These are phyloP conservation scores for Microascus cirrosus DNA, from an alignment of 2,329 filamentous ascomycete species.

Conservation along the genomic window DNA sequence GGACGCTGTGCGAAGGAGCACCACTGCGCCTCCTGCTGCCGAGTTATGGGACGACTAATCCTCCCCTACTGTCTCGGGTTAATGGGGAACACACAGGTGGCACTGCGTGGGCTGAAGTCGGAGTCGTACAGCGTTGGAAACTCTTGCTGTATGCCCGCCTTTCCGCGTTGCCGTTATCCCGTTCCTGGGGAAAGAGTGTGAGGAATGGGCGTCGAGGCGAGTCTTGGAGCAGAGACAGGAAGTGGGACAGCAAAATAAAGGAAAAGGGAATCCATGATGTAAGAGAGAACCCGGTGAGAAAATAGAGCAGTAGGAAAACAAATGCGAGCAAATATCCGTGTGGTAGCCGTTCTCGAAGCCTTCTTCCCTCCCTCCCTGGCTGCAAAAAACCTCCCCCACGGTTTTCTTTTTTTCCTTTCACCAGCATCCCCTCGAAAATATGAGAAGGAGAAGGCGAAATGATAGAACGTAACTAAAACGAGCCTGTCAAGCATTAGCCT, in stretches of 20 bases:
- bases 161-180: no score
- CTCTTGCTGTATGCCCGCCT: no score
- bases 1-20: no score
- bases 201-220: background rate
- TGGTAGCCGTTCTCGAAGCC: background rate
- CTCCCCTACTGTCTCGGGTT: no score
- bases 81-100: no score
- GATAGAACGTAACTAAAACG: background rate
- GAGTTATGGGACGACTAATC: no score
- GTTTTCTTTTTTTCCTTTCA: background rate
- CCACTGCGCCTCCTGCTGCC: no score
- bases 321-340: background rate
- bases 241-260: background rate
- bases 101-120: no score
- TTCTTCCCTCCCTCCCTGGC: background rate
- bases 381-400: background rate
- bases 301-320: background rate
- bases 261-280: background rate
- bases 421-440: background rate
- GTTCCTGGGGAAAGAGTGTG: no score
- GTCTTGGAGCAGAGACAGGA: background rate
- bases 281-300: background rate
- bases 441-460: background rate
- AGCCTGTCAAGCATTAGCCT: background rate
- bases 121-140: no score